Conservation (phyloP, 257 asterid species). For the Fraxinus quadrangulata region DNA sequence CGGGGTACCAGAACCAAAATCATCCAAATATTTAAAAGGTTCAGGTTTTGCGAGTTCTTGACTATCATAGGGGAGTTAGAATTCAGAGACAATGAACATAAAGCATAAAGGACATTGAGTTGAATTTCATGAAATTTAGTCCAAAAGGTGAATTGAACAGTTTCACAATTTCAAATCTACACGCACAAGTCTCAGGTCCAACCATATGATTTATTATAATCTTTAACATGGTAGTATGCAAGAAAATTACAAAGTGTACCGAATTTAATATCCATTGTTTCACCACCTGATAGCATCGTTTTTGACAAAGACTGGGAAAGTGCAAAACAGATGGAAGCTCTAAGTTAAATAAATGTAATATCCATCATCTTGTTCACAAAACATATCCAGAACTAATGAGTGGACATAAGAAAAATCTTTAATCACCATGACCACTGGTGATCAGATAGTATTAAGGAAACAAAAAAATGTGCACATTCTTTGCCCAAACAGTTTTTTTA, state of each 20-base stretch:
- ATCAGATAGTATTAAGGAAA: slow-evolving; percentile 13
- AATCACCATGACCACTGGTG: slow-evolving; percentile 5
- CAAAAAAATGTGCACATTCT: background rate
- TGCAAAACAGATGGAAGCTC: slow-evolving; percentile 18
- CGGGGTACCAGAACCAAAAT: slow-evolving; percentile 30
- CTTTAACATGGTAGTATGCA: slow-evolving; percentile 11
- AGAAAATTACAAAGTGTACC: background rate
- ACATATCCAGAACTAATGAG: slow-evolving; percentile 18
- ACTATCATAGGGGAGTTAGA: background rate
- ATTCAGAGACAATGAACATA: background rate
- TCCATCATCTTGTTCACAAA: slow-evolving; percentile 10
- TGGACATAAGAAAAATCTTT: slow-evolving; percentile 10
- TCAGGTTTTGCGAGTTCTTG: slow-evolving; percentile 4
- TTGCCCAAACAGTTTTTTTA: background rate
- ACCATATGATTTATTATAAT: slow-evolving; percentile 7
- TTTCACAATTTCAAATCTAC: slow-evolving; percentile 14
- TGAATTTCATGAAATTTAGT: background rate
- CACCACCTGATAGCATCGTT: slow-evolving; percentile 9
- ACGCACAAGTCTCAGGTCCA: slow-evolving; percentile 6
- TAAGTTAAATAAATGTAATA: slow-evolving; percentile 3
- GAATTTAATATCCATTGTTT: slow-evolving; percentile 1
- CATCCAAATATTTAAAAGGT: slow-evolving; percentile 9
- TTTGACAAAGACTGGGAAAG: slow-evolving; percentile 6
- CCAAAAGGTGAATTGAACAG: background rate
- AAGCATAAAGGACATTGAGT: background rate